These are phyloP conservation scores for Moniliophthora roreri DNA, from an alignment of 1,284 basidiomycete genomes.

Conservation along the genomic window DNA sequence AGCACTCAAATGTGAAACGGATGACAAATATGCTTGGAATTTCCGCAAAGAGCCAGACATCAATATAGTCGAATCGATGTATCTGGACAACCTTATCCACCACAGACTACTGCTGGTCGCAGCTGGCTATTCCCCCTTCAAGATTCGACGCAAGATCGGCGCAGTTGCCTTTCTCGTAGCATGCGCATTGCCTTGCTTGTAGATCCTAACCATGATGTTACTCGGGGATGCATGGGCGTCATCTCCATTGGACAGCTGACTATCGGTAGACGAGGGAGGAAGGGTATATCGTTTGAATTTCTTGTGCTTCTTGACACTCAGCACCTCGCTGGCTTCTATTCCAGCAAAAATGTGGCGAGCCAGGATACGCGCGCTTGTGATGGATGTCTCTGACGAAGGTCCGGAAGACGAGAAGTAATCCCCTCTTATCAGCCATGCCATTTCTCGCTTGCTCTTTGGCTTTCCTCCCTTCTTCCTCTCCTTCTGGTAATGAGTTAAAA, in stretches of 20 bases:
- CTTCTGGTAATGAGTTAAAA: constrained; percentile 65
- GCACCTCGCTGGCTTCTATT: constrained; percentile 52
- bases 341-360: constrained; percentile 47
- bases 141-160: constrained; percentile 63
- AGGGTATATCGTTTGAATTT: constrained; percentile 27
- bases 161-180: constrained; percentile 83
- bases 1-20: no score
- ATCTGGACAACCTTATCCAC: no score
- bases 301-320: constrained; percentile 49
- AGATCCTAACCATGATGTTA: constrained; percentile 44
- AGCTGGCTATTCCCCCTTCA: constrained; percentile 30
- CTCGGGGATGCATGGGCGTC: constrained; percentile 26
- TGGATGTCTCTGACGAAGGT: no score
- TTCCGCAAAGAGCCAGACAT: no score
- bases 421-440: constrained; percentile 59
- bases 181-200: constrained; percentile 74
- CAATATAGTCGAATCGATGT: no score
- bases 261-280: no score
- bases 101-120: not conserved
- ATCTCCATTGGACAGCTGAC: not conserved
- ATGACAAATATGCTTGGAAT: no score
- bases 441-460: constrained; percentile 68
- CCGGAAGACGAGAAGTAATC: constrained; percentile 10
- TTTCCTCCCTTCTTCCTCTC: constrained; percentile 45
- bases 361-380: constrained; percentile 31